These are phyloP conservation scores for Sergeia podlipaevii DNA, from an alignment of 208 protist species.

Conservation along the genomic window DNA sequence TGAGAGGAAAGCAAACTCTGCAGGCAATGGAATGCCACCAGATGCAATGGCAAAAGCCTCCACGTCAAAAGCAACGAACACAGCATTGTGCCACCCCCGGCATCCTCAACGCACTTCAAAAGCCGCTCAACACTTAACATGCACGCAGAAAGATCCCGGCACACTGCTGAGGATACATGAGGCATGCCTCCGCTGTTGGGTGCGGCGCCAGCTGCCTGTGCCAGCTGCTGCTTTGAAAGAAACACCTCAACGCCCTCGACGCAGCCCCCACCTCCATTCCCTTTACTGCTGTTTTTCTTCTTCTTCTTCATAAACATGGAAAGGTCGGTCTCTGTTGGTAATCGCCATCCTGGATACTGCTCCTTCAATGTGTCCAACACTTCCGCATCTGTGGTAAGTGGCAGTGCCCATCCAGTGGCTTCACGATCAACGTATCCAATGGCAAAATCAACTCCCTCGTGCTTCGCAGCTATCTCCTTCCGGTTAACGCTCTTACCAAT, in stretches of 20 bases:
- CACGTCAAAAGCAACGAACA: constrained; percentile 51
- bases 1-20: constrained; percentile 45
- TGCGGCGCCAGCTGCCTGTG: too few relatives aligned
- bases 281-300: not conserved
- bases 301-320: constrained; percentile 21
- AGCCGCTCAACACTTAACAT: constrained; percentile 29
- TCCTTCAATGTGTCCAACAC: constrained; percentile 23
- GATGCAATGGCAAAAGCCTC: constrained; percentile 24
- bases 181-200: too few relatives aligned
- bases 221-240: too few relatives aligned
- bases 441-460: constrained; percentile 31
- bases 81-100: constrained; percentile 29
- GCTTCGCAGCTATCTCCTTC: constrained; percentile 10
- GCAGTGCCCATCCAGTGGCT: constrained; percentile 36
- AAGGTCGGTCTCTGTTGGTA: constrained; percentile 23
- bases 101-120: constrained; percentile 13
- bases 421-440: constrained; percentile 34
- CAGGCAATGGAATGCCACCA: constrained; percentile 23
- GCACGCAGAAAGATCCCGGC: too few relatives aligned
- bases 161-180: too few relatives aligned
- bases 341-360: constrained; percentile 21
- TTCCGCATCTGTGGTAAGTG: constrained; percentile 19
- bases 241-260: too few relatives aligned
- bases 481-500: constrained; percentile 27
- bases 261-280: too few relatives aligned